These are phyloP conservation scores for Trichoderma sp. DNA, from an alignment of 2,329 filamentous ascomycete species.

Conservation along the genomic window DNA sequence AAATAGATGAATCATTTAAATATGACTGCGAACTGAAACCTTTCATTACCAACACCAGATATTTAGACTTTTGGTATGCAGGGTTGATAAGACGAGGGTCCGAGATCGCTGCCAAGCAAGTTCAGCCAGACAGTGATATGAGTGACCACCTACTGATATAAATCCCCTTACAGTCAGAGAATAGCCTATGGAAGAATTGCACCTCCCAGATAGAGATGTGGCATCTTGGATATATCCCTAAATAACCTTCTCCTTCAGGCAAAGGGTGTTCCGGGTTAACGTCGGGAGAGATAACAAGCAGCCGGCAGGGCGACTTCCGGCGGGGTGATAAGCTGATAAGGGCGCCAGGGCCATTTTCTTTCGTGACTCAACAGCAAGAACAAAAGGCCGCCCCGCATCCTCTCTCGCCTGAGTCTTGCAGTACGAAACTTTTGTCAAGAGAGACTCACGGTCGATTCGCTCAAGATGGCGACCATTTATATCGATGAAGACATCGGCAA, in stretches of 20 bases:
- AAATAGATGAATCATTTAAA: background rate
- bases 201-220: conserved; percentile 2
- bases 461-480: conserved; percentile 40
- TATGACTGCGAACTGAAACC: background rate
- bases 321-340: conserved; percentile 27
- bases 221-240: background rate
- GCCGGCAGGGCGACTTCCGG: conserved; percentile 14
- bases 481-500: conserved; percentile 76
- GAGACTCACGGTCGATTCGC: background rate
- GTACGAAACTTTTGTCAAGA: background rate
- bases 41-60: background rate
- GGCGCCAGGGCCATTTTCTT: conserved; percentile 18
- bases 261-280: conserved; percentile 6
- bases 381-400: conserved; percentile 19
- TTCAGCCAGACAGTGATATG: background rate
- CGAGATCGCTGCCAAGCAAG: background rate
- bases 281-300: conserved; percentile 9
- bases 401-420: background rate
- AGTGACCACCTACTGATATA: background rate
- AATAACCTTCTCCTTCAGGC: conserved; percentile 12
- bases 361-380: conserved; percentile 22
- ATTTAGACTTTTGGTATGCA: background rate
- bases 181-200: background rate
- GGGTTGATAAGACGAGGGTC: background rate
- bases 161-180: background rate